These are phyloP conservation scores for Populus hybrid DNA, from an alignment of 441 rosid genomes.

Conservation along the genomic window DNA sequence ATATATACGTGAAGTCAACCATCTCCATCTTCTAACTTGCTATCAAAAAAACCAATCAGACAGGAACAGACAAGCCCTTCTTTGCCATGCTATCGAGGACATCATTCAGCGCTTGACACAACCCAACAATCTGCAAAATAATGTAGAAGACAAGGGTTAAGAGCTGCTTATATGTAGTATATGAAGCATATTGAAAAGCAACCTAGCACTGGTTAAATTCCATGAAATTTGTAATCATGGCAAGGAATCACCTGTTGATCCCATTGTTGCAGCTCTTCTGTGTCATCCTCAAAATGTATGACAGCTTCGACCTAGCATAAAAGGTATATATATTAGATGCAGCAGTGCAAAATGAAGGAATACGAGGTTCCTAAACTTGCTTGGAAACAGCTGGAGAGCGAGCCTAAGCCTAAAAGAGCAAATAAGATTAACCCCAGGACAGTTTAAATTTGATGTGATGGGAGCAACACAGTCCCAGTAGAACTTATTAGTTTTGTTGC, in stretches of 20 bases:
- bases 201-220: background rate
- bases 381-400: background rate
- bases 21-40: background rate
- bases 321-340: background rate
- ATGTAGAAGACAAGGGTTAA: background rate
- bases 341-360: background rate
- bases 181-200: background rate
- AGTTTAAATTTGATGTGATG: background rate
- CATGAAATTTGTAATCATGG: background rate
- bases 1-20: background rate
- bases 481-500: background rate
- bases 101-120: conserved; percentile 89
- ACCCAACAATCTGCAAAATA: conserved; percentile 69
- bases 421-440: background rate
- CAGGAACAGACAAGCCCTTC: conserved; percentile 86
- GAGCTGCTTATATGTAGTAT: background rate
- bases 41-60: conserved; percentile 31
- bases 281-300: conserved; percentile 96
- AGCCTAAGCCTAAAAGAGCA: background rate
- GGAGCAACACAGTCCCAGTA: background rate
- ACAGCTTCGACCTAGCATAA: conserved; percentile 81
- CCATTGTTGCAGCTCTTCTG: conserved; percentile 96
- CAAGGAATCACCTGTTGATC: conserved; percentile 81
- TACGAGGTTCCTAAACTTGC: background rate
- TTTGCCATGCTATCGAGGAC: conserved; percentile 89